phyloP scores from a whole-genome alignment of 2,329 filamentous ascomycete genomes.

The Claviceps quebecensis region DNA sequence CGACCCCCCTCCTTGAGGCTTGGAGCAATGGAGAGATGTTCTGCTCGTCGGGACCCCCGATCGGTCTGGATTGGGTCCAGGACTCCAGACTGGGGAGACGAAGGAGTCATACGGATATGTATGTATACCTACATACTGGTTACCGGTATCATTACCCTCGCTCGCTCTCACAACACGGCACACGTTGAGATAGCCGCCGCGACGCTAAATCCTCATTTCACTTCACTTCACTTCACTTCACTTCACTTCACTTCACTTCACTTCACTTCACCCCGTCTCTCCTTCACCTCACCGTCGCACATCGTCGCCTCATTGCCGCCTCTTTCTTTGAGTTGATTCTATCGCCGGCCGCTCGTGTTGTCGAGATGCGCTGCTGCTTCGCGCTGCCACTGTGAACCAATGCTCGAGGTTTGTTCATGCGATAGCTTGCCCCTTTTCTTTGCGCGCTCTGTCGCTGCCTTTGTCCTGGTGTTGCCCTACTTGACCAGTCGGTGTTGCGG shows the following conservation, averaged over 20 bases:
- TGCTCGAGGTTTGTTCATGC: constrained; percentile 2
- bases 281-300: neutral
- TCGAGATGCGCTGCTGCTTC: constrained; percentile 3
- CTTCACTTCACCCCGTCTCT: too few relatives aligned
- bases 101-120: neutral
- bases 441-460: neutral
- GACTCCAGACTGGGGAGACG: neutral
- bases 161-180: too few relatives aligned
- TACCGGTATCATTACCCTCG: too few relatives aligned
- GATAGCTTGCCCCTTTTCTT: neutral
- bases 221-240: too few relatives aligned
- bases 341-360: neutral
- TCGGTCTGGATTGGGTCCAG: neutral
- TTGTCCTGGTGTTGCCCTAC: neutral
- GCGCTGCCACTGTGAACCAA: neutral
- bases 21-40: too few relatives aligned
- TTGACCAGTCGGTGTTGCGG: too few relatives aligned
- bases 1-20: neutral
- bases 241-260: neutral
- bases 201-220: too few relatives aligned
- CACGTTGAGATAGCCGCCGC: too few relatives aligned
- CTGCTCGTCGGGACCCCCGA: constrained; percentile 1
- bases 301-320: neutral
- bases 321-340: neutral
- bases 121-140: too few relatives aligned